Conservation (phyloP, 108 stramenopile species). For the Cyclotella sp. region DNA sequence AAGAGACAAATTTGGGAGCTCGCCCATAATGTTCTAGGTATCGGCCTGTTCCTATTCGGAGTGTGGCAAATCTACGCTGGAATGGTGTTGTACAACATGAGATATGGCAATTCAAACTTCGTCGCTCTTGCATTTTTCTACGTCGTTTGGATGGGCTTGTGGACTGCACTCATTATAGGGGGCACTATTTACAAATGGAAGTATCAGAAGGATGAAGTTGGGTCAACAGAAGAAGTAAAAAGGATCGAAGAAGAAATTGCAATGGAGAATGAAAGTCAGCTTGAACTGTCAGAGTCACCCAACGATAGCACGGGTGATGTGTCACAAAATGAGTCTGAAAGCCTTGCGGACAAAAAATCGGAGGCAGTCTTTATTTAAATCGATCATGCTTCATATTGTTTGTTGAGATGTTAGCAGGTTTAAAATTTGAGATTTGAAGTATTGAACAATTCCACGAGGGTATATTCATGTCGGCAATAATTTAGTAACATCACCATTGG, state of each 20-base stretch:
- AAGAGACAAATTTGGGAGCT: constrained; percentile 38
- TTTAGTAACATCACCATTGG: too few relatives aligned
- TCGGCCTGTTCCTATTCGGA: constrained; percentile 35
- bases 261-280: constrained; percentile 4
- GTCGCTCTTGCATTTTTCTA: constrained; percentile 12
- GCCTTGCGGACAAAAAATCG: neutral
- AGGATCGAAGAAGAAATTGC: neutral
- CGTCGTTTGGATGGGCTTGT: constrained; percentile 29
- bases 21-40: constrained; percentile 33
- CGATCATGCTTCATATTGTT: neutral
- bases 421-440: too few relatives aligned
- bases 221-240: neutral
- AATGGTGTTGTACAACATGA: constrained; percentile 25
- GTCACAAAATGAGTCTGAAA: neutral
- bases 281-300: neutral
- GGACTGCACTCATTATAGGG: constrained; percentile 31
- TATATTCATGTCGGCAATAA: too few relatives aligned
- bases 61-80: constrained; percentile 47
- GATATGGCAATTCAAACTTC: constrained; percentile 19
- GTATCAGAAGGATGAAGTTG: neutral
- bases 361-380: neutral
- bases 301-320: neutral
- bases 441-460: too few relatives aligned
- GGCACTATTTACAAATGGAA: constrained; percentile 33
- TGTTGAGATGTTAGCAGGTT: neutral